Conservation (phyloP, 2,329 filamentous ascomycete species). For the Microthyrium microscopicum region DNA sequence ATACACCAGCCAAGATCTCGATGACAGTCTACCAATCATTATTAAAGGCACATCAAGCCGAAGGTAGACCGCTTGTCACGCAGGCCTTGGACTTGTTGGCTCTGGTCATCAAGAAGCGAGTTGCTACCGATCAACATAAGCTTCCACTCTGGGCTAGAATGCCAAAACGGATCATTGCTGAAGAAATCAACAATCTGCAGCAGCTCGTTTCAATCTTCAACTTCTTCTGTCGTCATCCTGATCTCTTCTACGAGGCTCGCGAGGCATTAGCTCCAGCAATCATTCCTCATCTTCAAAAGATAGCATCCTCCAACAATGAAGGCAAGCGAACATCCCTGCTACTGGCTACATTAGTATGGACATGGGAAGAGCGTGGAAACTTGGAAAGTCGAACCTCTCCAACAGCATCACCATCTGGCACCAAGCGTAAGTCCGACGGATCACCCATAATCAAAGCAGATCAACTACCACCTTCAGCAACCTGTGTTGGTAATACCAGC, state of each 20-base stretch:
- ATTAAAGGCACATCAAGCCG: conserved; percentile 83
- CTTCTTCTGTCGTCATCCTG: conserved; percentile 81
- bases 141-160: conserved; percentile 76
- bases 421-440: conserved; percentile 64
- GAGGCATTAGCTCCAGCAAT: conserved; percentile 84
- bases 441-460: conserved; percentile 29
- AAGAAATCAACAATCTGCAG: conserved; percentile 87
- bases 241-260: conserved; percentile 85
- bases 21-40: conserved; percentile 88
- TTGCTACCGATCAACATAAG: conserved; percentile 54
- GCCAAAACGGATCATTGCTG: conserved; percentile 75
- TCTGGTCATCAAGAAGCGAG: conserved; percentile 79
- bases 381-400: conserved; percentile 31
- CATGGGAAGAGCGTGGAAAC: conserved; percentile 77
- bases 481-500: no score
- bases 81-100: conserved; percentile 90
- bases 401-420: conserved; percentile 55
- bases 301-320: conserved; percentile 73
- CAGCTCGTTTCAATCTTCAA: conserved; percentile 97
- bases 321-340: conserved; percentile 82
- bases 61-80: conserved; percentile 79
- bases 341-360: conserved; percentile 78
- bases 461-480: conserved; percentile 92
- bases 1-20: conserved; percentile 90
- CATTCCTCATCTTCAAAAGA: conserved; percentile 75